Evolutionary conservation across 495 filamentous ascomycete genomes (phyloP).

Genomic region (Penicillium paradoxum): DNA sequence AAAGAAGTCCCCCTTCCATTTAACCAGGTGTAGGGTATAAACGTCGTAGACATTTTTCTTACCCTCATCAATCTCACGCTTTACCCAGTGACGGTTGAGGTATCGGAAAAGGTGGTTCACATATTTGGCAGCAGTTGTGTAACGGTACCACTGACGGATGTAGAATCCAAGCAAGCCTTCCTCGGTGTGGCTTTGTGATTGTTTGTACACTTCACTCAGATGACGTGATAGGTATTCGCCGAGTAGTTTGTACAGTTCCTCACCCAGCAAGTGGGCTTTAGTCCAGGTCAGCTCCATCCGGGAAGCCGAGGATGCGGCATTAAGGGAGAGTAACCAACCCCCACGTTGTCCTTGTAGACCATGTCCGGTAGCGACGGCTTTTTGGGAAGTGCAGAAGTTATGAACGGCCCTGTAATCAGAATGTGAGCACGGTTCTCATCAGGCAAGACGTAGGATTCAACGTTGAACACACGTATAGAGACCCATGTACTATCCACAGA

Average conservation of each 20-base stretch:
- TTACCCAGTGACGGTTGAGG: conserved; percentile 98
- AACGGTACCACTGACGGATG: conserved; percentile 92
- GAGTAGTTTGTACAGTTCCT: conserved; percentile 91
- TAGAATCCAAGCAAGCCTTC: conserved; percentile 93
- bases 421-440: conserved; percentile 17
- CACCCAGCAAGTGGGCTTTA: conserved; percentile 84
- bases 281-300: background rate
- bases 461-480: conserved; percentile 75
- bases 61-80: conserved; percentile 96
- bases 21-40: conserved; percentile 91
- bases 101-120: conserved; percentile 97
- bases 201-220: conserved; percentile 57
- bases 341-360: conserved; percentile 65
- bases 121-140: conserved; percentile 92
- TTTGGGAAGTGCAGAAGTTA: conserved; percentile 98
- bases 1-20: conserved; percentile 92
- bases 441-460: conserved; percentile 10
- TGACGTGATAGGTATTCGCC: conserved; percentile 77
- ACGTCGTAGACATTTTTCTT: conserved; percentile 99
- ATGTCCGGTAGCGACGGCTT: conserved; percentile 60
- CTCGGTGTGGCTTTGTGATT: conserved; percentile 73
- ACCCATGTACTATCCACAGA: conserved; percentile 74
- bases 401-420: conserved; percentile 71
- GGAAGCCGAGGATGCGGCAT: conserved; percentile 1
- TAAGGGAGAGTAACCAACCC: conserved; percentile 47